Percentiles rank a stretch among this genome's conserved stretches.
These are phyloP conservation scores for Colletotrichum horii DNA, from an alignment of 2,329 filamentous ascomycete genomes.

Conservation along the genomic window DNA sequence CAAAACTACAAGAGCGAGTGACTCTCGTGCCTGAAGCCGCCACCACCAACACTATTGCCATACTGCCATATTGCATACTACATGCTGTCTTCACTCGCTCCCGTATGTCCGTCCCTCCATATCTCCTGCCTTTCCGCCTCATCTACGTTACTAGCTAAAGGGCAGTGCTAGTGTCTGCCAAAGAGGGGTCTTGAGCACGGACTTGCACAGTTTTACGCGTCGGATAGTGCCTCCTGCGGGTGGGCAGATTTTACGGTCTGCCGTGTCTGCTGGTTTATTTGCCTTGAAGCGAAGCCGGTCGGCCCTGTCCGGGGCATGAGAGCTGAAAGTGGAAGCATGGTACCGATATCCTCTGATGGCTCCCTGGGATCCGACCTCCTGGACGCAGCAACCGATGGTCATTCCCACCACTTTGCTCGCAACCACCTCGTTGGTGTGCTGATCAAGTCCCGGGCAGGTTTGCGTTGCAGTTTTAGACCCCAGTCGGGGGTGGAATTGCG, in stretches of 20 bases:
- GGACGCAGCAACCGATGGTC: background rate
- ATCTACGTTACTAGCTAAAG: background rate
- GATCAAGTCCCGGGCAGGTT: background rate
- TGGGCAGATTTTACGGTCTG: background rate
- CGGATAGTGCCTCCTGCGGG: background rate
- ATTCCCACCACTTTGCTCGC: background rate
- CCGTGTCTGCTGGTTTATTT: background rate
- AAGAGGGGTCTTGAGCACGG: background rate
- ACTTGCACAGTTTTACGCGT: background rate
- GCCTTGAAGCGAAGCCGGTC: background rate
- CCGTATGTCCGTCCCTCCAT: background rate
- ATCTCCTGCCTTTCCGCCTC: background rate
- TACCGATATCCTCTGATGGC: background rate
- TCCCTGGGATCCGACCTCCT: background rate
- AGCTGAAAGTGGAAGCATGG: background rate
- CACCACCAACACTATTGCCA: background rate
- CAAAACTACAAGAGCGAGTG: background rate
- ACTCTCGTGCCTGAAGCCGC: background rate
- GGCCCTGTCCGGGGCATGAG: background rate
- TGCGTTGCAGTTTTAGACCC: background rate
- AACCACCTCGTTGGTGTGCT: no score
- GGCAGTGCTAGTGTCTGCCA: background rate
- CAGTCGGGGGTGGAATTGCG: rapidly evolving
- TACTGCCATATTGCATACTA: background rate
- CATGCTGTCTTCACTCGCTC: background rate